Evolutionary conservation across 1,284 basidiomycete genomes (phyloP).

Genomic region (Porphyrellus sp.): DNA sequence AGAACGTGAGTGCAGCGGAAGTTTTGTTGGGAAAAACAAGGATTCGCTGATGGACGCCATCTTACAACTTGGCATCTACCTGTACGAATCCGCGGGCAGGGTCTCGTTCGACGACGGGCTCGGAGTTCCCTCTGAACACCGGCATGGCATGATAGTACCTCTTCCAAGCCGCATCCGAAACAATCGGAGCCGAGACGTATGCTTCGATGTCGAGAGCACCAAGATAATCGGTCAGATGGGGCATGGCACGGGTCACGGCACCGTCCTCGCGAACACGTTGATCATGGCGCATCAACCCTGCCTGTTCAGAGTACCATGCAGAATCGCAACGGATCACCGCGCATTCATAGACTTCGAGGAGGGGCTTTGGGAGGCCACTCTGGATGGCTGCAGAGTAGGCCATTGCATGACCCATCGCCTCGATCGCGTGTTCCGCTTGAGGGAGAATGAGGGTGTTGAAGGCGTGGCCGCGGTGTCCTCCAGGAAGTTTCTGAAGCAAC

Average conservation of each 20-base stretch:
- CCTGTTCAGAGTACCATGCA: constrained; percentile 52
- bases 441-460: constrained; percentile 51
- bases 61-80: background rate
- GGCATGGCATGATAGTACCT: constrained; percentile 40
- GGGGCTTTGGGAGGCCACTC: constrained; percentile 41
- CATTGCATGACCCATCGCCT: constrained; percentile 51
- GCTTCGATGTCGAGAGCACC: constrained; percentile 43
- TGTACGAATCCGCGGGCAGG: constrained; percentile 15
- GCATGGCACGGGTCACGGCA: constrained; percentile 43
- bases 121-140: constrained; percentile 41
- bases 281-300: constrained; percentile 39
- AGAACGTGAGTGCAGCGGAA: too few species aligned
- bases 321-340: constrained; percentile 47
- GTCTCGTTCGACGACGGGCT: constrained; percentile 21
- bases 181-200: constrained; percentile 50
- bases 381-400: constrained; percentile 49
- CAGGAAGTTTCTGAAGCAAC: constrained; percentile 35
- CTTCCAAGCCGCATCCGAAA: constrained; percentile 50
- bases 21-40: too few species aligned
- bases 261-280: constrained; percentile 46
- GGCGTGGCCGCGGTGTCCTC: constrained; percentile 43
- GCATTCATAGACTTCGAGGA: constrained; percentile 54
- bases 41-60: too few species aligned
- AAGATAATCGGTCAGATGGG: constrained; percentile 41
- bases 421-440: constrained; percentile 44